phyloP scores from a whole-genome alignment of 2,329 filamentous ascomycete species.

The Leptographium lundbergii region DNA sequence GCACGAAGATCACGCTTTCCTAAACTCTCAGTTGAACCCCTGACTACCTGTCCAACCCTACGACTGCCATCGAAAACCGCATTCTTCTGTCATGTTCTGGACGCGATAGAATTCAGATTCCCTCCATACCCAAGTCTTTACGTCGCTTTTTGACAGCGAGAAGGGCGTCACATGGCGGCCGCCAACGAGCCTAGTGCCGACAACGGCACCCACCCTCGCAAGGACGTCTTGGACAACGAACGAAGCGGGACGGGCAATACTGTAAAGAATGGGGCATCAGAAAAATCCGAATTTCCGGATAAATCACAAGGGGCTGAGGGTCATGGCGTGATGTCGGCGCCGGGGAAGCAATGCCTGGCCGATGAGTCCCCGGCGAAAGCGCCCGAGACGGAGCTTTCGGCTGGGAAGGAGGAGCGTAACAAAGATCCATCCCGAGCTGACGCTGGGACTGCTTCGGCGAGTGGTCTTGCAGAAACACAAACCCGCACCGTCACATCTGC shows the following conservation, averaged over 20 bases:
- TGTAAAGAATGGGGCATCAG: neutral
- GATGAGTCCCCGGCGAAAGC: neutral
- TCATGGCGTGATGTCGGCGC: too few relatives aligned
- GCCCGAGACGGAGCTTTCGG: neutral
- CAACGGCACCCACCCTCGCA: neutral
- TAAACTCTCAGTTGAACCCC: conserved; percentile 7
- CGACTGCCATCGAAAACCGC: neutral
- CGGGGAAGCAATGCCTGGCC: neutral
- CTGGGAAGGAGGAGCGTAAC: neutral
- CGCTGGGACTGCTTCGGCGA: neutral
- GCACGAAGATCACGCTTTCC: conserved; percentile 6
- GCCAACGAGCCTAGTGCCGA: conserved; percentile 4
- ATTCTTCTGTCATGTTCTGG: neutral
- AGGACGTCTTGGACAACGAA: neutral
- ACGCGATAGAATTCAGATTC: neutral
- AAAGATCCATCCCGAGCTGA: neutral
- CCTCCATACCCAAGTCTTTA: neutral
- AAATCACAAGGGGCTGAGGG: neutral
- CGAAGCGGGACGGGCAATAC: neutral
- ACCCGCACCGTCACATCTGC: neutral
- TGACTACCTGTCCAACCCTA: neutral
- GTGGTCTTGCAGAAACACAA: neutral
- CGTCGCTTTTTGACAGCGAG: neutral
- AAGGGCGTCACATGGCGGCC: conserved; percentile 5
- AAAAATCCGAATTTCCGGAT: neutral